These are phyloP conservation scores for Annulohypoxylon nitens DNA, from an alignment of 495 filamentous ascomycete genomes.

Conservation along the genomic window DNA sequence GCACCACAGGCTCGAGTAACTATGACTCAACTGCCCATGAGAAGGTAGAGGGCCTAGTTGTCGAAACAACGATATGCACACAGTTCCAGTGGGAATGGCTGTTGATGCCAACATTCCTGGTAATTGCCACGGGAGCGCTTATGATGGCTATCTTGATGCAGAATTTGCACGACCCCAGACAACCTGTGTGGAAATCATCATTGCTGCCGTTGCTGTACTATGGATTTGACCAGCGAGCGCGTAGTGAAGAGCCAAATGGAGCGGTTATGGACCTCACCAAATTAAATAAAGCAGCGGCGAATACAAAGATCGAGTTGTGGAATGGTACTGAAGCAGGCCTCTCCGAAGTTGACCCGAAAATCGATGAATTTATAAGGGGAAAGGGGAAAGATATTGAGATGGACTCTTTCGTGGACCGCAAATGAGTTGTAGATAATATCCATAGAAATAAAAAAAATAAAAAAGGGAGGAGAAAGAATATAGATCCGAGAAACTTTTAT, in stretches of 20 bases:
- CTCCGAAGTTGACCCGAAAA: constrained; percentile 16
- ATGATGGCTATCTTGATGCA: constrained; percentile 22
- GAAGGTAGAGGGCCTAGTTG: constrained; percentile 5
- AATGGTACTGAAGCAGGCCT: constrained; percentile 19
- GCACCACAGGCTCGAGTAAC: constrained; percentile 29
- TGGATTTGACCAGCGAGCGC: constrained; percentile 3
- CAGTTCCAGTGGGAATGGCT: constrained; percentile 40
- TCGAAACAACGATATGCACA: constrained; percentile 31
- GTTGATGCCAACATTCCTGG: constrained; percentile 29
- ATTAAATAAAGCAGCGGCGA: constrained; percentile 17
- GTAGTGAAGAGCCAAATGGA: constrained; percentile 8
- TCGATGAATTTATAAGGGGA: constrained; percentile 6
- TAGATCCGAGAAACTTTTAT: not conserved
- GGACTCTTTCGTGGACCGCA: constrained; percentile 17
- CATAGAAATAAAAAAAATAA: too few species aligned
- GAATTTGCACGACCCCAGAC: constrained; percentile 15
- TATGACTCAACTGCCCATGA: not conserved
- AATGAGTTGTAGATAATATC: not conserved
- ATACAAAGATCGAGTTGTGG: constrained; percentile 13
- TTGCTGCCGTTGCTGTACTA: constrained; percentile 35
- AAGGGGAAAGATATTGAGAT: constrained; percentile 23
- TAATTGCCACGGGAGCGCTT: constrained; percentile 13
- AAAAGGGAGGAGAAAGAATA: not conserved
- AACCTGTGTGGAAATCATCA: constrained; percentile 40
- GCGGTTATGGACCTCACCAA: constrained; percentile 24